Evolutionary conservation across 2,329 filamentous ascomycete genomes (phyloP), one percentile per base, ranked within the genome.

Genomic region (Xylaria sp.): DNA sequence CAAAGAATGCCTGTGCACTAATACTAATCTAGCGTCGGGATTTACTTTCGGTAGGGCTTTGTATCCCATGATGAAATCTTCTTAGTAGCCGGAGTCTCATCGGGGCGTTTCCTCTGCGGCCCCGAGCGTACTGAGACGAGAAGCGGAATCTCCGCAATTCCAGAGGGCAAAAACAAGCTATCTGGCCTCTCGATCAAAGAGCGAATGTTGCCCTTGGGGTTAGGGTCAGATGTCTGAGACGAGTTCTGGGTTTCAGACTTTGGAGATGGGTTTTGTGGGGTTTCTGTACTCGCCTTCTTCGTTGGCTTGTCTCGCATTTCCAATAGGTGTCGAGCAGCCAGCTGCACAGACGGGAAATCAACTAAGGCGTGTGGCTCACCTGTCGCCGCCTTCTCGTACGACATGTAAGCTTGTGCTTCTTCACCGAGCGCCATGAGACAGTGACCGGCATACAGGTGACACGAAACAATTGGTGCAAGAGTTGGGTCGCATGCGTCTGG

Each of bases 401-500:
- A 70, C 1, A 64, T 42, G 9, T 62, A 62, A 0, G 75, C 75
- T 10, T 70, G 72, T 2, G n/a, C 2, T 17, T 70, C 59, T 23
- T 42, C 38, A 3, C 63, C 44, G 28, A 74, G 61, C 11, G 54
- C 72, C 5, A 65, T 20, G 4, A 74, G 51, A 10, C 69, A 59
- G 10, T 74, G 71, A 1, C 75, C 75, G 10, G 70, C 65, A 28
- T 72, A 71, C 0, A 75, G 56, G 40, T 75, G 67, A 46, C 74
- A 75, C 23, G 62, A 71, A 2, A 73, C 71, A 10, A 77, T 67
- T n/a, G 73, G 72, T 11, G 74, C 63, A 9, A 66, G 66, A 2
- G 72, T 57, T 7, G 48, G 65, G 53, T 75, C 73, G 59, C 74
- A 75, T 9, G 70, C 73, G 15, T 71, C 73, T 1, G 59, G 23